Evolutionary conservation across 1,284 basidiomycete species (phyloP).

Genomic region (Agroathelia rolfsii): DNA sequence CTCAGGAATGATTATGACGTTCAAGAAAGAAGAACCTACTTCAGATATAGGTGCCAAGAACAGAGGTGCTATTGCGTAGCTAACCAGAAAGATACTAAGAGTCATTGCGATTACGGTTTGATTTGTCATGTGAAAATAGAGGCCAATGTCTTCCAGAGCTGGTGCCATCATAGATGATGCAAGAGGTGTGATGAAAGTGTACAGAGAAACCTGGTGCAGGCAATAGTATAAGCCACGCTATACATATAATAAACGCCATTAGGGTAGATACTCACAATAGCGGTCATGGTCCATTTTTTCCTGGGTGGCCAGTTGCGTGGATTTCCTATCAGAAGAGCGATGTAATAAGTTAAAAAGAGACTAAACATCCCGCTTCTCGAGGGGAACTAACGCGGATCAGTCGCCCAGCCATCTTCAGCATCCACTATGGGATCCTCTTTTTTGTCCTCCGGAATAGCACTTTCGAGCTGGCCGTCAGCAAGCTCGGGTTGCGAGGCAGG

Average conservation of each 20-base stretch:
- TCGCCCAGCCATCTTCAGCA: slow-evolving; percentile 10
- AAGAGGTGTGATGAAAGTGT: slow-evolving; percentile 61
- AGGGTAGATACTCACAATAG: too few relatives aligned
- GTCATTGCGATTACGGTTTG: slow-evolving; percentile 53
- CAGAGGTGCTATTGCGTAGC: slow-evolving; percentile 67
- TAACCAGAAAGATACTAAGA: slow-evolving; percentile 66
- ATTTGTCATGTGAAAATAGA: slow-evolving; percentile 49
- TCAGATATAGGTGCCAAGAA: too few relatives aligned
- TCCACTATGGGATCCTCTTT: slow-evolving; percentile 6
- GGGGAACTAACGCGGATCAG: too few relatives aligned
- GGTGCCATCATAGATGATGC: slow-evolving; percentile 79
- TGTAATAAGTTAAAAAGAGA: too few relatives aligned
- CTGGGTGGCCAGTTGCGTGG: slow-evolving; percentile 10
- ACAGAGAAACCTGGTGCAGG: slow-evolving; percentile 66
- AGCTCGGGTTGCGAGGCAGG: slow-evolving; percentile 16
- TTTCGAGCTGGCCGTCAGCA: slow-evolving; percentile 25
- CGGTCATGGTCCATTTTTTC: slow-evolving; percentile 10
- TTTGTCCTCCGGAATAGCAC: slow-evolving; percentile 5
- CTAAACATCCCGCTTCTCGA: too few relatives aligned
- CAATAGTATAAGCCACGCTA: too few relatives aligned
- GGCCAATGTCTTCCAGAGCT: slow-evolving; percentile 52
- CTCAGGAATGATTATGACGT: too few relatives aligned
- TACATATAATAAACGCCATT: too few relatives aligned
- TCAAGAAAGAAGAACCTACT: too few relatives aligned
- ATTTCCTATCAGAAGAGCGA: too few relatives aligned